Conservation (phyloP, 2,329 filamentous ascomycete species). For the Pseudopyricularia javanii region DNA sequence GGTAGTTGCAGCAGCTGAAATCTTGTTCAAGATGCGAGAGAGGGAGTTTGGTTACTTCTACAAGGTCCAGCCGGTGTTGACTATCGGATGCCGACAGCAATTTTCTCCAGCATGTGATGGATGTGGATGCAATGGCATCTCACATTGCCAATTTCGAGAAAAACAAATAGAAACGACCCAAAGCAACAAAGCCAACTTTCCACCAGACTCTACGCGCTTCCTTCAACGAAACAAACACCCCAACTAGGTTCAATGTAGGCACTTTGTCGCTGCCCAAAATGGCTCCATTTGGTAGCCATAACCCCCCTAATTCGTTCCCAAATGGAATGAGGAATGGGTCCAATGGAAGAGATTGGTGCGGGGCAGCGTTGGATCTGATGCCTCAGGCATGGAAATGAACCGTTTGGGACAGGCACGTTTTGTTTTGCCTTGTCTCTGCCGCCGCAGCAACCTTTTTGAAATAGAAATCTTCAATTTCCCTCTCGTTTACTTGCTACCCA, state of each 20-base stretch:
- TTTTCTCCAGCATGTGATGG: too few species aligned
- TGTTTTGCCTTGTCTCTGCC: slow-evolving; percentile 4
- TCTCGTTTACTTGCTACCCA: slow-evolving; percentile 4
- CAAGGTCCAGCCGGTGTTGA: too few species aligned
- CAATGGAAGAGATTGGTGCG: not conserved
- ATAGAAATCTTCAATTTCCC: slow-evolving; percentile 5
- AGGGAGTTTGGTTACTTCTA: too few species aligned
- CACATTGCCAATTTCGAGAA: too few species aligned
- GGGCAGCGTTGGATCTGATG: not conserved
- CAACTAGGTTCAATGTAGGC: not conserved
- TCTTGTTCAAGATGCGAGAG: too few species aligned
- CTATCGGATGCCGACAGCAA: too few species aligned
- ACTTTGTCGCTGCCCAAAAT: not conserved
- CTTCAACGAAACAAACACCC: too few species aligned
- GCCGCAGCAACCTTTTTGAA: slow-evolving; percentile 5
- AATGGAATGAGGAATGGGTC: not conserved
- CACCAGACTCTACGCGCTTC: too few species aligned
- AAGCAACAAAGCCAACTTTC: too few species aligned
- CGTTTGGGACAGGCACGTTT: slow-evolving; percentile 1
- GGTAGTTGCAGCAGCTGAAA: too few species aligned
- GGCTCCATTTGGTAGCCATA: not conserved
- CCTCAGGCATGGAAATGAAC: not conserved
- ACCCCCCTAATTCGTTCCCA: not conserved
- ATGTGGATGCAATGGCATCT: too few species aligned
- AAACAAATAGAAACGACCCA: too few species aligned